These are phyloP conservation scores for Colletotrichum sp. DNA, from an alignment of 2,329 filamentous ascomycete genomes.

Conservation along the genomic window DNA sequence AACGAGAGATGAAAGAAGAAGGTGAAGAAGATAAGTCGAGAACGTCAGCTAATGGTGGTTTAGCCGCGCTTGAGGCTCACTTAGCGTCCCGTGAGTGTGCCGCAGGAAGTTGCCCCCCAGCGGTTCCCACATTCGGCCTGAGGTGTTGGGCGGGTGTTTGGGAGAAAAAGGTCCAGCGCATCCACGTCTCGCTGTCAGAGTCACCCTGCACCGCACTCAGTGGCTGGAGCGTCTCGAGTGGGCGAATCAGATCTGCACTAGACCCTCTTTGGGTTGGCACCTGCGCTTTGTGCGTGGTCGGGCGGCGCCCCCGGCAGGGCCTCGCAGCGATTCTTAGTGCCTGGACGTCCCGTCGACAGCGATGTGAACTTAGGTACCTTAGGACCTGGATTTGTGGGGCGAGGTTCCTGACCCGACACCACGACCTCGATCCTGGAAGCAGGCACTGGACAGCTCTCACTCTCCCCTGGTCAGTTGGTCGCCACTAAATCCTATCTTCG, in stretches of 20 bases:
- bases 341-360: neutral
- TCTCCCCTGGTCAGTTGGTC: neutral
- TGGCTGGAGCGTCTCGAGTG: neutral
- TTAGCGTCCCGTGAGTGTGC: conserved; percentile 5
- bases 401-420: neutral
- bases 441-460: neutral
- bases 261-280: neutral
- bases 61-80: conserved; percentile 7
- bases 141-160: neutral
- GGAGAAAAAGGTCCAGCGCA: neutral
- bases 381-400: neutral
- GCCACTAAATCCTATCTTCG: neutral
- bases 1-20: neutral
- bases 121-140: neutral
- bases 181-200: neutral
- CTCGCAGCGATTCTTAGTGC: neutral
- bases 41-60: conserved; percentile 10
- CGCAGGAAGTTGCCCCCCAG: neutral
- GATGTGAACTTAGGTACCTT: neutral
- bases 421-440: neutral
- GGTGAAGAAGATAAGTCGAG: neutral
- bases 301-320: neutral
- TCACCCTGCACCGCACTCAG: neutral
- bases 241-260: conserved; percentile 6
- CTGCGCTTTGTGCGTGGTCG: neutral